Evolutionary conservation across 306 rosid genomes (phyloP).

Genomic region (Pyrus bretschneideri): DNA sequence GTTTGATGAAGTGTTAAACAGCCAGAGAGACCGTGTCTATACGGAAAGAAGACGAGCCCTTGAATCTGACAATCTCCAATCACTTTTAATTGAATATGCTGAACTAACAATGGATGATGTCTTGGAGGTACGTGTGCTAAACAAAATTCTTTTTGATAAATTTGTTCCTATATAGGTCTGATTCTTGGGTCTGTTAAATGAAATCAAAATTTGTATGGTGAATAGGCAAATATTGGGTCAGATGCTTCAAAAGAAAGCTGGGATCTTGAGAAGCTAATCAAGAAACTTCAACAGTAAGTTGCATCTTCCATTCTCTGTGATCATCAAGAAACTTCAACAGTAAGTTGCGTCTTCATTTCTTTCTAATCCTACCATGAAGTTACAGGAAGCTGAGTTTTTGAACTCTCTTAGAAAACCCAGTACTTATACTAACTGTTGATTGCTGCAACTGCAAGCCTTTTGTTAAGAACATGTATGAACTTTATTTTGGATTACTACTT

Average conservation of each 20-base stretch:
- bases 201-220: constrained; percentile 14
- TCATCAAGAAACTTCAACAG: no score
- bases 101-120: constrained; percentile 96
- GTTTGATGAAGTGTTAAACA: constrained; percentile 88
- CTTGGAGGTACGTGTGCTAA: constrained; percentile 46
- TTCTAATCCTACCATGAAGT: background rate
- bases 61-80: constrained; percentile 67
- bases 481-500: background rate
- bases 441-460: background rate
- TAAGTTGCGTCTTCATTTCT: background rate
- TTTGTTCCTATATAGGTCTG: background rate
- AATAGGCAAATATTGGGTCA: constrained; percentile 86
- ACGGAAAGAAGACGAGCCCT: constrained; percentile 97
- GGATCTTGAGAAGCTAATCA: constrained; percentile 88
- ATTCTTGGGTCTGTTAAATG: background rate
- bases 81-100: constrained; percentile 89
- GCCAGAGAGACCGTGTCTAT: constrained; percentile 93
- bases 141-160: constrained; percentile 1
- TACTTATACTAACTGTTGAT: background rate
- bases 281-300: constrained; percentile 80
- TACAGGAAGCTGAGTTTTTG: background rate
- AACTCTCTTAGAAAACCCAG: background rate
- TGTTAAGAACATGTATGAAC: background rate
- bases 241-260: constrained; percentile 84
- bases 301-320: no score